Percentiles rank a stretch among this genome's conserved stretches.
Conservation (phyloP, 164 flowering plant genomes). For the Nymphaea thermarum region DNA sequence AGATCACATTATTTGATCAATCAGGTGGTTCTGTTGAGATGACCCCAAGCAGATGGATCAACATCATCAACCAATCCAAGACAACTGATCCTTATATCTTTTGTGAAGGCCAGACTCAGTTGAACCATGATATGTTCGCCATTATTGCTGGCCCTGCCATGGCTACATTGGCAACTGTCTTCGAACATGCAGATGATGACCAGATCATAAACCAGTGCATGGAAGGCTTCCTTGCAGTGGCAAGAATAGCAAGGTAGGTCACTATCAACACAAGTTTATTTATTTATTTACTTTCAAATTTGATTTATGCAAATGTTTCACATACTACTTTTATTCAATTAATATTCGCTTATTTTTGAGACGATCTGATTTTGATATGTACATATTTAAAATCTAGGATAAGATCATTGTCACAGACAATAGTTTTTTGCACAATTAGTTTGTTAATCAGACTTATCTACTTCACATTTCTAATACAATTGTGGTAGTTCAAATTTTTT, state of each 20-base stretch:
- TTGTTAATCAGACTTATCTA: too few relatives aligned
- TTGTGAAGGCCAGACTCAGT: conserved; percentile 26
- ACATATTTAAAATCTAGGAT: too few relatives aligned
- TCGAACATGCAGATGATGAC: conserved; percentile 79
- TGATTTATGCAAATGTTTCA: too few relatives aligned
- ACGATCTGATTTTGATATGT: too few relatives aligned
- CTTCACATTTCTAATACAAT: too few relatives aligned
- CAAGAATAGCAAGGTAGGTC: conserved; percentile 30
- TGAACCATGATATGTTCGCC: conserved; percentile 83
- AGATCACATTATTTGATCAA: conserved; percentile 41
- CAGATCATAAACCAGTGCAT: conserved; percentile 65
- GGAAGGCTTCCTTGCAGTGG: conserved; percentile 58
- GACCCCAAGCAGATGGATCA: conserved; percentile 59
- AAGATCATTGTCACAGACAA: too few relatives aligned
- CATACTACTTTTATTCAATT: too few relatives aligned
- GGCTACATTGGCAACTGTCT: conserved; percentile 60
- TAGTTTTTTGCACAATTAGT: too few relatives aligned
- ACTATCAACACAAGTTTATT: too few relatives aligned
- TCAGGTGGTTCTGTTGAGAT: conserved; percentile 21
- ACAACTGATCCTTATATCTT: conserved; percentile 24
- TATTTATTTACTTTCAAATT: too few relatives aligned
- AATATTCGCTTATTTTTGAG: too few relatives aligned
- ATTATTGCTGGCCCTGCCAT: conserved; percentile 69
- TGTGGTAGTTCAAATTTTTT: too few relatives aligned
- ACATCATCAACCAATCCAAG: conserved; percentile 39